Evolutionary conservation across 257 asterid species (phyloP).

Genomic region (Nicotiana tabacum): DNA sequence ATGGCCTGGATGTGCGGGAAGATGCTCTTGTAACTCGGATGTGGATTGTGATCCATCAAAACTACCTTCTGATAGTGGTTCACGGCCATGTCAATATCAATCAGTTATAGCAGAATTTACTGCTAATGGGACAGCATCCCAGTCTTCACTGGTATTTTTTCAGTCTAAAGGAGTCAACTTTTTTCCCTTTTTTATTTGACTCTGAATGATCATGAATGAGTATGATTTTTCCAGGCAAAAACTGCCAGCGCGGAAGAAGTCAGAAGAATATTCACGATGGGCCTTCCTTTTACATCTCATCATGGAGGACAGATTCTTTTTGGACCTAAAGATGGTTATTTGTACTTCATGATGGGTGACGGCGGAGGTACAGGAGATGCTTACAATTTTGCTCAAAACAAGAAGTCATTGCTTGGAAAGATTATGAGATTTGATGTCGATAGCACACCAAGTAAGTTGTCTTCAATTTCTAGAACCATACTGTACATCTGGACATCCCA

Average conservation of each 20-base stretch:
- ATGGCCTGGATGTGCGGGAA: conserved; percentile 73
- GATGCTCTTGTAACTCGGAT: conserved; percentile 80
- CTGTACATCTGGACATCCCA: background rate
- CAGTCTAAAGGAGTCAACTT: background rate
- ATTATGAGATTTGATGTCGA: conserved; percentile 88
- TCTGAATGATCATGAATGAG: background rate
- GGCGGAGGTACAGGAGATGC: conserved; percentile 81
- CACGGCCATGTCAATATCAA: conserved; percentile 75
- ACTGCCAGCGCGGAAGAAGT: conserved; percentile 67
- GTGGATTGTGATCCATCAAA: conserved; percentile 66
- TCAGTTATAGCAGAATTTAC: conserved; percentile 75
- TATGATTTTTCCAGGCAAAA: conserved; percentile 40
- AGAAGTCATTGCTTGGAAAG: conserved; percentile 90
- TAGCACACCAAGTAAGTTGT: conserved; percentile 66
- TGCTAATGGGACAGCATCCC: conserved; percentile 48
- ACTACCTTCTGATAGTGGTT: conserved; percentile 48
- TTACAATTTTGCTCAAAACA: conserved; percentile 80
- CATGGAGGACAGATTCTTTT: conserved; percentile 91
- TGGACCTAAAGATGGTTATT: conserved; percentile 83
- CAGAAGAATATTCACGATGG: conserved; percentile 87
- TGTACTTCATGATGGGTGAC: conserved; percentile 98
- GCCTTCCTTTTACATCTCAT: conserved; percentile 70
- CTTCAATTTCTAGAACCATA: background rate
- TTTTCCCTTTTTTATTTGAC: background rate
- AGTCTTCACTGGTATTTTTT: conserved; percentile 50